Evolutionary conservation across 108 stramenopile genomes (phyloP).

Genomic region (Seminavis robusta): DNA sequence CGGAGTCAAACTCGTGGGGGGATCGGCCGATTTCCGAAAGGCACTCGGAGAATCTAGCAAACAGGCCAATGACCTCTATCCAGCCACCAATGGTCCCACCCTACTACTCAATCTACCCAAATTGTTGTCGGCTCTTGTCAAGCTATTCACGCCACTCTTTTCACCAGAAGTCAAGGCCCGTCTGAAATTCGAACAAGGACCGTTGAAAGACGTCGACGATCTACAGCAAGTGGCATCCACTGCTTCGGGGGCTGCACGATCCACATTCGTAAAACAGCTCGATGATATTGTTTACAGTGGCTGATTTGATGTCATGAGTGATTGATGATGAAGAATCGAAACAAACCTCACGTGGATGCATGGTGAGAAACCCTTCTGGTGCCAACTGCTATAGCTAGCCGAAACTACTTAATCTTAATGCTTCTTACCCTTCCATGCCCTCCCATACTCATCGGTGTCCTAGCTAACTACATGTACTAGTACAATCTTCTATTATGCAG

Average conservation of each 20-base stretch:
- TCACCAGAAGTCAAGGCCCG: constrained; percentile 54
- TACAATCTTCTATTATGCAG: too few relatives aligned
- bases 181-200: constrained; percentile 63
- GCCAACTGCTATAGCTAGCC: too few relatives aligned
- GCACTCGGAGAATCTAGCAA: constrained; percentile 63
- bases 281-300: constrained; percentile 49
- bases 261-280: constrained; percentile 47
- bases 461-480: too few relatives aligned
- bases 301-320: too few relatives aligned
- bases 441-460: too few relatives aligned
- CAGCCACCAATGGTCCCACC: constrained; percentile 61
- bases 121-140: constrained; percentile 59
- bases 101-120: constrained; percentile 73
- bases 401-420: too few relatives aligned
- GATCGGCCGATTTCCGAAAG: constrained; percentile 52
- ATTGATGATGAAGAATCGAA: too few relatives aligned
- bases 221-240: constrained; percentile 39
- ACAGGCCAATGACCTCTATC: constrained; percentile 59
- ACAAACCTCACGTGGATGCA: too few relatives aligned
- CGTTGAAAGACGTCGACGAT: constrained; percentile 50
- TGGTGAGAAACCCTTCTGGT: too few relatives aligned
- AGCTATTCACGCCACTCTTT: constrained; percentile 81
- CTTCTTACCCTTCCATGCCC: too few relatives aligned
- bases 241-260: constrained; percentile 43
- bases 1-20: constrained; percentile 66